Conservation (phyloP, 2,329 filamentous ascomycete species). For the Leptographium lundbergii region DNA sequence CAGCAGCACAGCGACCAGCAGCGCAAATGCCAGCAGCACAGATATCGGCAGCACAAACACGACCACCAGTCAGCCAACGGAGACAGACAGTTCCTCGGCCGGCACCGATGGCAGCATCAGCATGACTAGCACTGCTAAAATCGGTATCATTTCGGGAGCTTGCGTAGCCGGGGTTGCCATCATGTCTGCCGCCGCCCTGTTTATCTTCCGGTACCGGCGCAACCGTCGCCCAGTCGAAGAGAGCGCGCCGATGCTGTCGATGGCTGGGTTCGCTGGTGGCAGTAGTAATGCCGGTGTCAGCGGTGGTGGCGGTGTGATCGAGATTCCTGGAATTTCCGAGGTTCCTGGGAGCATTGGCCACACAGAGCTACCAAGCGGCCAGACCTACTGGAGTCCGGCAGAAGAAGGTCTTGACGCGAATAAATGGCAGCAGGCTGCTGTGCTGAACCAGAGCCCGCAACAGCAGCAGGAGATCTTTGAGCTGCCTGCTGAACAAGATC, state of each 20-base stretch:
- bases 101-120: slow-evolving; percentile 2
- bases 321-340: too few species aligned
- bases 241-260: slow-evolving; percentile 17
- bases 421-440: not conserved
- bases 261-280: slow-evolving; percentile 12
- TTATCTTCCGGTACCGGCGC: slow-evolving; percentile 15
- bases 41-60: slow-evolving; percentile 9
- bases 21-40: slow-evolving; percentile 4
- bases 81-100: slow-evolving; percentile 3
- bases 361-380: not conserved
- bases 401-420: not conserved
- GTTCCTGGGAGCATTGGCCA: not conserved
- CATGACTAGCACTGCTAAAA: slow-evolving; percentile 15
- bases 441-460: not conserved
- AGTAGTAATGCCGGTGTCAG: not conserved
- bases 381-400: not conserved
- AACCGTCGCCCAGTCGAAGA: slow-evolving; percentile 14
- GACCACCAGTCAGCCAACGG: slow-evolving; percentile 9
- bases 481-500: not conserved
- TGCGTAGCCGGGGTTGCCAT: slow-evolving; percentile 12
- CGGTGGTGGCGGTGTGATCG: not conserved
- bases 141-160: slow-evolving; percentile 16
- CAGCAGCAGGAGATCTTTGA: not conserved
- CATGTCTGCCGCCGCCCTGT: slow-evolving; percentile 10
- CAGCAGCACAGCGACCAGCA: slow-evolving; percentile 5